Evolutionary conservation across 2,329 filamentous ascomycete genomes (phyloP).

Genomic region (Hypomyces rosellus): DNA sequence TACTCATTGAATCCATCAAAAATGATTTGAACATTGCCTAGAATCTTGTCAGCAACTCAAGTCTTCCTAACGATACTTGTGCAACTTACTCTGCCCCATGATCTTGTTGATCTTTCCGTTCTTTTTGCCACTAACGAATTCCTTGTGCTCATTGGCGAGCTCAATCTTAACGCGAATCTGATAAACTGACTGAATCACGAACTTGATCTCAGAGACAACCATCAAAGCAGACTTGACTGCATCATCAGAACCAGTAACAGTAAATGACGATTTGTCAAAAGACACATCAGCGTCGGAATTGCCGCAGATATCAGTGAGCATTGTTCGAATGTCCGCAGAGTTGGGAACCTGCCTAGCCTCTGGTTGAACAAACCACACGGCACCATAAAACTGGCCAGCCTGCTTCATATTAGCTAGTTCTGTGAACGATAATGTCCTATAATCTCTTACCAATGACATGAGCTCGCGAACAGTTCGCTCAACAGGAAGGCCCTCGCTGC

Average conservation of each 20-base stretch:
- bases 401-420: constrained; percentile 25
- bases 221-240: constrained; percentile 91
- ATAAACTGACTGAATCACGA: constrained; percentile 79
- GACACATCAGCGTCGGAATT: constrained; percentile 93
- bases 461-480: constrained; percentile 93
- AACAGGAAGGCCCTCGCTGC: constrained; percentile 85
- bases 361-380: constrained; percentile 86
- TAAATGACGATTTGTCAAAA: constrained; percentile 91
- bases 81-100: constrained; percentile 78
- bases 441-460: constrained; percentile 72
- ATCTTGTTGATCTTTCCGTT: constrained; percentile 99
- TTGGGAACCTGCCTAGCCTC: constrained; percentile 57
- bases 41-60: not conserved
- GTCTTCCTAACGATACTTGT: not conserved
- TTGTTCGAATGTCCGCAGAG: constrained; percentile 73
- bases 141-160: constrained; percentile 97
- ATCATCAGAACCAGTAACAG: constrained; percentile 92
- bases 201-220: constrained; percentile 86
- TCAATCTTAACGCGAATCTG: constrained; percentile 98
- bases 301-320: constrained; percentile 92
- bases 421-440: not conserved
- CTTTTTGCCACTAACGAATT: constrained; percentile 99
- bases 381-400: constrained; percentile 96
- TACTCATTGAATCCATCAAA: constrained; percentile 99
- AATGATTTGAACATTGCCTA: constrained; percentile 92